Conservation (phyloP, 1,284 basidiomycete genomes). For the Agaricales sp. region DNA sequence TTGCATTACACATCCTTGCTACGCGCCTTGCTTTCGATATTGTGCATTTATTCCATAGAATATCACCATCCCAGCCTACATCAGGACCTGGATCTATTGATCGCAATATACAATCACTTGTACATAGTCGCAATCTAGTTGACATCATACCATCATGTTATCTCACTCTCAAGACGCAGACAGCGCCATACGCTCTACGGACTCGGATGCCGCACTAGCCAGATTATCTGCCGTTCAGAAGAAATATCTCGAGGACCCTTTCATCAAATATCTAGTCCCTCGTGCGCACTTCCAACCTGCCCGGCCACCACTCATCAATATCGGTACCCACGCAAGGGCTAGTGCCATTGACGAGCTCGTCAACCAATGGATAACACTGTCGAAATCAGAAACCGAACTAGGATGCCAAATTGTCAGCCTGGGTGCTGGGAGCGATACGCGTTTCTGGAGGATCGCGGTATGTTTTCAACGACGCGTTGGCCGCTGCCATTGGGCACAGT, state of each 20-base stretch:
- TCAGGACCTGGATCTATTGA: too few species aligned
- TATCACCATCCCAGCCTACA: too few species aligned
- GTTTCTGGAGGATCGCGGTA: constrained; percentile 86
- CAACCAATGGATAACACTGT: constrained; percentile 51
- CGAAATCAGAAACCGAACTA: constrained; percentile 23
- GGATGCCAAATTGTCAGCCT: constrained; percentile 79
- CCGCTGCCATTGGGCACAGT: too few species aligned
- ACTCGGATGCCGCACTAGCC: constrained; percentile 66
- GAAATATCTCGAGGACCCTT: constrained; percentile 70
- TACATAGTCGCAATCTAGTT: too few species aligned
- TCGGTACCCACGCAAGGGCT: constrained; percentile 87
- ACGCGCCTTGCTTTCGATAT: too few species aligned
- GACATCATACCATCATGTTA: not conserved
- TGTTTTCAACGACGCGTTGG: too few species aligned
- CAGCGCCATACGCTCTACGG: constrained; percentile 59
- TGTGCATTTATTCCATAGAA: too few species aligned
- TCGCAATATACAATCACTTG: too few species aligned
- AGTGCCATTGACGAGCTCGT: constrained; percentile 76
- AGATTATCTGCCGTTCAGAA: constrained; percentile 74
- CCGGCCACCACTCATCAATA: constrained; percentile 85
- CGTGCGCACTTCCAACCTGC: constrained; percentile 51
- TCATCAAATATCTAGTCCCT: constrained; percentile 52
- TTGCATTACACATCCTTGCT: too few species aligned
- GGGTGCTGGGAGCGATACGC: constrained; percentile 88
- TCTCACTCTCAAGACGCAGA: constrained; percentile 23